phyloP scores from a whole-genome alignment of 1,284 basidiomycete species.

The Jaminaea rosea region DNA sequence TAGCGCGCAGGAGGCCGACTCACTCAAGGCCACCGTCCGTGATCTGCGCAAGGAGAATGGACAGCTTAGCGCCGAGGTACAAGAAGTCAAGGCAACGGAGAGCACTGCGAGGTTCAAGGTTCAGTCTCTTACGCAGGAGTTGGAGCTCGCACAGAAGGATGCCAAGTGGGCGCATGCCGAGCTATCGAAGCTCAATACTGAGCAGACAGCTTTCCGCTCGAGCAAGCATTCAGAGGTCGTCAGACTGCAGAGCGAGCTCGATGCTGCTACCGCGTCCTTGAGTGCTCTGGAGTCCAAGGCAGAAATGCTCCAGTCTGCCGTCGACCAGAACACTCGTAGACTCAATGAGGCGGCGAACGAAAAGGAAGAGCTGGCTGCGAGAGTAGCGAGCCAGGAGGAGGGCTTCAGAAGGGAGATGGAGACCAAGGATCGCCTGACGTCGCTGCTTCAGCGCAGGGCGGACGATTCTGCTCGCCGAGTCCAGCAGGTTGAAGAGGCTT shows the following conservation, averaged over 20 bases:
- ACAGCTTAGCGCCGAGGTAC: slow-evolving; percentile 24
- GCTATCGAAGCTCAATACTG: slow-evolving; percentile 29
- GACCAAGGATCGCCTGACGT: slow-evolving; percentile 61
- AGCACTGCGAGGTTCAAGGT: slow-evolving; percentile 58
- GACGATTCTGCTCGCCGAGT: slow-evolving; percentile 67
- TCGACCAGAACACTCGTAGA: slow-evolving; percentile 60
- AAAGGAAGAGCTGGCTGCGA: slow-evolving; percentile 62
- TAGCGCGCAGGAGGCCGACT: slow-evolving; percentile 32
- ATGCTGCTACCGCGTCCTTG: slow-evolving; percentile 59
- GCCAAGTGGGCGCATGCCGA: slow-evolving; percentile 53
- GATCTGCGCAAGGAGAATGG: slow-evolving; percentile 33
- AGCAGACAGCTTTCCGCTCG: slow-evolving; percentile 19
- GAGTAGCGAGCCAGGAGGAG: slow-evolving; percentile 68
- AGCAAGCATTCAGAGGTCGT: slow-evolving; percentile 39
- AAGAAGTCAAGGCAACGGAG: slow-evolving; percentile 28
- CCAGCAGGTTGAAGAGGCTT: slow-evolving; percentile 67
- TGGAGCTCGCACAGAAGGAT: slow-evolving; percentile 63
- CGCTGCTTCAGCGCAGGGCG: slow-evolving; percentile 73
- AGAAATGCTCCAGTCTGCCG: slow-evolving; percentile 61
- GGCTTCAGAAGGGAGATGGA: slow-evolving; percentile 66
- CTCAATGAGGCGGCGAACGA: slow-evolving; percentile 63
- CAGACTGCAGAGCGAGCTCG: slow-evolving; percentile 64
- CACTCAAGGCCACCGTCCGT: slow-evolving; percentile 18
- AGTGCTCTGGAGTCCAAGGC: slow-evolving; percentile 59
- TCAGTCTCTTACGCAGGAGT: slow-evolving; percentile 67